These are phyloP conservation scores for Fusarium luffae DNA, from an alignment of 2,329 filamentous ascomycete species.

Conservation along the genomic window DNA sequence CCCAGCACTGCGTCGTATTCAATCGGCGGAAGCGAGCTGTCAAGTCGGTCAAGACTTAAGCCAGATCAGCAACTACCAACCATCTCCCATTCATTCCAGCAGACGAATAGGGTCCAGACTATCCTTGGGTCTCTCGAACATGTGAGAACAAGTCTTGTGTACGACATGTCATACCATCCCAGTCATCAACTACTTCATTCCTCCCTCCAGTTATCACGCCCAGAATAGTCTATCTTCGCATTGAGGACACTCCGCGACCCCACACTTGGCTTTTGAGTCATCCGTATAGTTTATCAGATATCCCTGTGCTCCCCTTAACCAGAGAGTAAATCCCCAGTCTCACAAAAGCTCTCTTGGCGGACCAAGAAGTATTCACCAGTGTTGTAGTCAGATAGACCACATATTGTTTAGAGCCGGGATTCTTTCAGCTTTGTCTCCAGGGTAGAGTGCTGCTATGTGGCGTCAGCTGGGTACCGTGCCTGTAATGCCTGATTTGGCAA, in stretches of 20 bases:
- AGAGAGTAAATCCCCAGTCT: not conserved
- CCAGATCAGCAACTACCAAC: not conserved
- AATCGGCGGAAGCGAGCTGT: not conserved
- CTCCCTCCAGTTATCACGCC: not conserved
- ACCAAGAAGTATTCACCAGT: not conserved
- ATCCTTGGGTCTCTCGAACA: not conserved
- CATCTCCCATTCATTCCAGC: not conserved
- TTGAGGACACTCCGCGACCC: not conserved
- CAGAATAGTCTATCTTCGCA: not conserved
- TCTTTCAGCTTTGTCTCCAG: not conserved
- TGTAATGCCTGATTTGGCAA: not conserved
- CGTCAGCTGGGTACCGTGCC: not conserved
- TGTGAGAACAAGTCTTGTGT: not conserved
- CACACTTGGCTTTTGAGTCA: not conserved
- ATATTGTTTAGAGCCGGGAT: not conserved
- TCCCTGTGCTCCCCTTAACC: not conserved
- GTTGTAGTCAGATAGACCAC: not conserved
- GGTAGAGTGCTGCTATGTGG: not conserved
- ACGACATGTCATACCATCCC: not conserved
- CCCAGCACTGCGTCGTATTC: not conserved
- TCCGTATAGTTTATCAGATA: not conserved
- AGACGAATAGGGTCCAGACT: no score
- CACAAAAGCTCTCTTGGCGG: not conserved
- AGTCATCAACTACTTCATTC: not conserved
- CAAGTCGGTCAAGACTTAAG: not conserved